Percentiles rank a stretch among this genome's conserved stretches.
Evolutionary conservation across 768 basidiomycete genomes (phyloP).

Genomic region (Tricholoma sp.): DNA sequence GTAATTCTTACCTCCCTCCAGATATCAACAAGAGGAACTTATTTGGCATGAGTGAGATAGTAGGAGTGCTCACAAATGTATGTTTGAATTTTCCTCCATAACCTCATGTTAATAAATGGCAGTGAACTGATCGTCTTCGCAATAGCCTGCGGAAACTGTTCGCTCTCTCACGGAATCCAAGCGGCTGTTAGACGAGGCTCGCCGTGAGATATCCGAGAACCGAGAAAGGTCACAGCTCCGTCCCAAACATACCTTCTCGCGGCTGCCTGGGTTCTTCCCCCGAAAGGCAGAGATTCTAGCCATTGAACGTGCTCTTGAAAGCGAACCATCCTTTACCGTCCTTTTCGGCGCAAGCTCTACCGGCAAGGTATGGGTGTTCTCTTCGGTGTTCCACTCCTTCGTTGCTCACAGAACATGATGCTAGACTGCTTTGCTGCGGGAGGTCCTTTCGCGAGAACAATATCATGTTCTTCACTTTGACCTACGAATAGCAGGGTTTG

Average conservation of each 20-base stretch:
- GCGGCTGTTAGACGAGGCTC: conserved; percentile 70
- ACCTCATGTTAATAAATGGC: conserved; percentile 3
- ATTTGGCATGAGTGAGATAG: conserved; percentile 76
- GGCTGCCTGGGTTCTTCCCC: conserved; percentile 68
- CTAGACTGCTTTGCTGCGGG: conserved; percentile 73
- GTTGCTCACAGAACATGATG: not conserved
- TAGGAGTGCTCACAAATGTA: conserved; percentile 73
- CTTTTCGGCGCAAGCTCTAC: conserved; percentile 78
- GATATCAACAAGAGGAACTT: conserved; percentile 66
- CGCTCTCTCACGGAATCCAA: conserved; percentile 77
- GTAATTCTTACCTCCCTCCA: conserved; percentile 52
- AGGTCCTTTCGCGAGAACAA: conserved; percentile 60
- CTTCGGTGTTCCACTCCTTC: not conserved
- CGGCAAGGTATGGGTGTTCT: conserved; percentile 53
- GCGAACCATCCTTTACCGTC: conserved; percentile 74
- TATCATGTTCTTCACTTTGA: conserved; percentile 85
- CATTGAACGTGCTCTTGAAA: conserved; percentile 60
- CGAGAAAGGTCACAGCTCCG: conserved; percentile 61
- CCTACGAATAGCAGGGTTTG: conserved; percentile 78
- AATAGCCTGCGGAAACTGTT: conserved; percentile 71
- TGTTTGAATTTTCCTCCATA: conserved; percentile 17
- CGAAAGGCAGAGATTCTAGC: conserved; percentile 62
- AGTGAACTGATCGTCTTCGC: conserved; percentile 4
- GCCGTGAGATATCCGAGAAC: conserved; percentile 66
- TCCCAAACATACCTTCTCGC: conserved; percentile 72